Evolutionary conservation across 768 basidiomycete genomes (phyloP).

Genomic region (Auriculariales sp.): DNA sequence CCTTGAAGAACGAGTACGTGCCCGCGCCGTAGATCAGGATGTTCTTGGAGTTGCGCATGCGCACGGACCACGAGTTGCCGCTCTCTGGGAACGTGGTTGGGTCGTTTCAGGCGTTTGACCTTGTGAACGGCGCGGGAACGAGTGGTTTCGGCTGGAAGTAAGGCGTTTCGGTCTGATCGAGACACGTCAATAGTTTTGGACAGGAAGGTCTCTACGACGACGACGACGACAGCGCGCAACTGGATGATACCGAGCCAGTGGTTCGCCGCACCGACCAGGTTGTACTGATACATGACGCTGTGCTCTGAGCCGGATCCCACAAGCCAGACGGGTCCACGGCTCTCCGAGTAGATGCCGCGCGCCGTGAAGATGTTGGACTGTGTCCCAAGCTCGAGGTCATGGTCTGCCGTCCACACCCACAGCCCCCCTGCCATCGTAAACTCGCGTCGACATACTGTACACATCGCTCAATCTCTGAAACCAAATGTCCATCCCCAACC

Average conservation of each 20-base stretch:
- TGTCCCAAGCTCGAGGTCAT: conserved; percentile 9
- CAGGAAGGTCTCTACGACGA: neutral
- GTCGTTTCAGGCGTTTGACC: conserved; percentile 32
- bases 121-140: conserved; percentile 39
- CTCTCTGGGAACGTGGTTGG: conserved; percentile 23
- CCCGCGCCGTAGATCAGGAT: conserved; percentile 57
- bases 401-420: conserved; percentile 9
- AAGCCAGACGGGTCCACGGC: conserved; percentile 7
- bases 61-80: conserved; percentile 41
- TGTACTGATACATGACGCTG: conserved; percentile 10
- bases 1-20: conserved; percentile 55
- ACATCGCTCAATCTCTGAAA: neutral
- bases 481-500: neutral
- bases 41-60: conserved; percentile 33
- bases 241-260: conserved; percentile 11
- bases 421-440: too few relatives aligned
- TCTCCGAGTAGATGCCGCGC: conserved; percentile 10
- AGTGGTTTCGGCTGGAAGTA: conserved; percentile 51
- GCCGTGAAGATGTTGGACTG: conserved; percentile 10
- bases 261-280: conserved; percentile 8
- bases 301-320: conserved; percentile 10
- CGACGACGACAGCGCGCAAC: neutral
- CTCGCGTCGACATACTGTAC: too few relatives aligned
- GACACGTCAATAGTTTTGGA: too few relatives aligned
- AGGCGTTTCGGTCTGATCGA: too few relatives aligned